Evolutionary conservation across 208 protist genomes (phyloP).

Genomic region (Acanthamoeba sp.): DNA sequence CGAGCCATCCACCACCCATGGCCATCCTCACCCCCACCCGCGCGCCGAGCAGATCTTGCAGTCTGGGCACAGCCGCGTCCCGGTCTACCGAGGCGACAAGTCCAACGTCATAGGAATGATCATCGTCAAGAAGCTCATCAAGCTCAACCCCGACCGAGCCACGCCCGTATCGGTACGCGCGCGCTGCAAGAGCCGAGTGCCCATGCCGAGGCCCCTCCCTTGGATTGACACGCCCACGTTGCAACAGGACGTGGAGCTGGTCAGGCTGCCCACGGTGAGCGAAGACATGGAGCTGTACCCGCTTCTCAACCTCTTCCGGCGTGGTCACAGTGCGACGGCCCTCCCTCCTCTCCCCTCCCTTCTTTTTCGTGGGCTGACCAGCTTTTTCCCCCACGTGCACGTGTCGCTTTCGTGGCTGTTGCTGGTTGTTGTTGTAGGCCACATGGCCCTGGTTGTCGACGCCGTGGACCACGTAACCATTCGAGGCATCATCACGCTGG

Average conservation of each 20-base stretch:
- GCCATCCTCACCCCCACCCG: not conserved
- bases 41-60: constrained; percentile 84
- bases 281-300: constrained; percentile 75
- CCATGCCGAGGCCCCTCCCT: not conserved
- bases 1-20: too few relatives aligned
- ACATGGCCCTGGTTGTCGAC: constrained; percentile 73
- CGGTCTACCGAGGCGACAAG: constrained; percentile 90
- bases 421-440: not conserved
- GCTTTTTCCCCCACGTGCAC: too few relatives aligned
- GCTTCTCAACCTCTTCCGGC: constrained; percentile 82
- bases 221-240: not conserved
- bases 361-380: too few relatives aligned
- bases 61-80: constrained; percentile 92
- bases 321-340: constrained; percentile 54
- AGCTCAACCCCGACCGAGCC: constrained; percentile 80
- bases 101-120: constrained; percentile 92
- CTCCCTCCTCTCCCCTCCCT: not conserved
- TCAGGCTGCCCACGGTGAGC: constrained; percentile 51
- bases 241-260: constrained; percentile 49
- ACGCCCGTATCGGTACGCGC: not conserved
- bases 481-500: constrained; percentile 85
- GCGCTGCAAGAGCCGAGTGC: not conserved
- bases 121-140: constrained; percentile 92
- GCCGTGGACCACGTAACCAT: constrained; percentile 57
- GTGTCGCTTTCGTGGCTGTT: too few relatives aligned